Evolutionary conservation across 768 basidiomycete species (phyloP), one percentile per base, ranked within the genome.

Genomic region (Phylloporus sp.): DNA sequence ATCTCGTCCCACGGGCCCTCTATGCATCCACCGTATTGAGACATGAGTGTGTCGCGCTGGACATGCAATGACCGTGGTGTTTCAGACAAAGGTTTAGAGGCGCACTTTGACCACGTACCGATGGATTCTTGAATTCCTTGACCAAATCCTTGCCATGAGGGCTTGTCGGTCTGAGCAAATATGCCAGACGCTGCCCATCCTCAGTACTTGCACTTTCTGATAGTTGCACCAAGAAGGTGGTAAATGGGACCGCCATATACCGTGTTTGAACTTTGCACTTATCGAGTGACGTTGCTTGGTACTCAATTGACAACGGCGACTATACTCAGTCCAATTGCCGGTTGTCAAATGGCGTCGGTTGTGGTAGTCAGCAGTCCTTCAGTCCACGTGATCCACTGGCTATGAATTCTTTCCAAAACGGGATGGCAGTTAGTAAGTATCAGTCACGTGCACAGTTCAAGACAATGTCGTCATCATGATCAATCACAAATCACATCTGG

Each of bases 1-100:
- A 94, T 86, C 47, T 92, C 91, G 55, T 91, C 89, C 89, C 91
- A 94, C 6, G 91, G 91, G 42, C 68, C 72, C 49, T 80, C 76
- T 63, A 92, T 80, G 49, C 77, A 78, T 10, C 82, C 86, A 59
- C 83, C 76, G 60, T 85, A 70, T 20, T 59, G 48, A 10, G 46
- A 52, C 39, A 45, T 62, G 18, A 62, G 45, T 29, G 44, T 11
- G 35, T 62, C 62, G 20, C 59, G 64, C 61, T 58, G 45, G 18
- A 45, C 1, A 60, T 76, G 76, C 52, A 75, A 76, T 60, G 77
- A n/a, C n/a, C n/a, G n/a, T n/a, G n/a, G n/a, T n/a, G n/a, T n/a
- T n/a, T n/a, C n/a, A 72, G 29, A 62, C 29, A 36, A 32, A 39
- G 38, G 35, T 20, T 10, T 16, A 43, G 24, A 26, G 29, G 32